Evolutionary conservation across 2,329 filamentous ascomycete genomes (phyloP).

Genomic region (Cyphellophora europaea): DNA sequence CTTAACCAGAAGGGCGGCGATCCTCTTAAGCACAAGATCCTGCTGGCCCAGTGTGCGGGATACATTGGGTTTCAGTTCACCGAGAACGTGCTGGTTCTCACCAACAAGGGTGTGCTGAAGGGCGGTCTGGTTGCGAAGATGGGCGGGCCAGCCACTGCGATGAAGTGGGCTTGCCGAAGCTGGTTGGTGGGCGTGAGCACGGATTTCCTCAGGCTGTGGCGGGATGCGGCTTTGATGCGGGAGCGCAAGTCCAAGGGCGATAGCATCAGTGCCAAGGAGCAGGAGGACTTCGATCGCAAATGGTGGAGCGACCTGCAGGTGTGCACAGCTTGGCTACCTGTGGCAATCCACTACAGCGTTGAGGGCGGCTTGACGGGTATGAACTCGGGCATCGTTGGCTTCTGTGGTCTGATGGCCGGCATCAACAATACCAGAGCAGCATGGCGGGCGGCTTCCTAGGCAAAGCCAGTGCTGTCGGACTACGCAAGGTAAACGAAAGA

Average conservation of each 20-base stretch:
- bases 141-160: conserved; percentile 49
- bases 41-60: conserved; percentile 57
- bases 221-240: conserved; percentile 25
- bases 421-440: conserved; percentile 33
- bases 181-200: conserved; percentile 72
- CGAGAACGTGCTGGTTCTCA: conserved; percentile 76
- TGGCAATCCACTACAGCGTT: conserved; percentile 76
- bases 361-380: conserved; percentile 53
- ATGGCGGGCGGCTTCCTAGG: conserved; percentile 37
- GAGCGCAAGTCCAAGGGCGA: conserved; percentile 14
- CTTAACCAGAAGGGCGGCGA: conserved; percentile 29
- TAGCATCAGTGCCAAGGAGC: conserved; percentile 8
- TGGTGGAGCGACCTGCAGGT: conserved; percentile 22
- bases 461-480: too few relatives aligned
- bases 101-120: conserved; percentile 59
- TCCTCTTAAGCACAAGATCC: conserved; percentile 41
- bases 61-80: conserved; percentile 65
- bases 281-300: conserved; percentile 19
- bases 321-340: conserved; percentile 54
- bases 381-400: conserved; percentile 45
- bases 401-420: conserved; percentile 46
- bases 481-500: too few relatives aligned
- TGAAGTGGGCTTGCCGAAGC: conserved; percentile 64
- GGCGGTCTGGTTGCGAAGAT: conserved; percentile 28
- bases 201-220: conserved; percentile 60